Base-by-base conservation (phyloP, 441 rosid genomes). In the Gossypium davidsonii region DNA sequence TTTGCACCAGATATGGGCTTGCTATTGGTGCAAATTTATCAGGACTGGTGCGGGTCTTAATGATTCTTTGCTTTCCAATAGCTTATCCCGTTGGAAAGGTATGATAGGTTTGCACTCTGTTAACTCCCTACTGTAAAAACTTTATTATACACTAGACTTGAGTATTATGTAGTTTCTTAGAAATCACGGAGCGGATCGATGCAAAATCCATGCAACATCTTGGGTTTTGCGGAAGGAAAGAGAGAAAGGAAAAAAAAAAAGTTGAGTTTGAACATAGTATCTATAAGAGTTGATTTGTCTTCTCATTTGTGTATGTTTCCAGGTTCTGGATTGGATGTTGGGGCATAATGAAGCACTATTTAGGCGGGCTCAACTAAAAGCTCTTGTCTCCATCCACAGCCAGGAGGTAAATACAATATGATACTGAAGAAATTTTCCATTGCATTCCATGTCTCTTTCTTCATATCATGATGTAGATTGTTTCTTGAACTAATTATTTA, bases 71-170 rank as follows among this genome's bases (percentile, higher is more conserved):
- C 84, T 95, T 87, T 76, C 99, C 99, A 42, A 88, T 93, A 66
- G 86, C 99, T 28, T 95, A 82, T 80, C 99, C 99, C n/a, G 85
- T 95, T 67, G 99, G 97, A 52, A 95, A 90, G 96, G 98, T 92
- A 82, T 6, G 39, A 75, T 59, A 49, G 56, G 21, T 49, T 21
- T 70, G 60, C 28, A 31, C 51, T 70, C 39, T 46, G 23, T 71
- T 44, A 51, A 68, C 11, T 18, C 60, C 46, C 18, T 28, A 2
- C 61, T 17, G 60, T 3, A 68, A 17, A 52, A 48, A 49, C 18
- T 15, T 67, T 31, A 25, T 66, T 44, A 3, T 56, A 56, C 12
- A 21, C 60, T 9, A 20, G 23, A 20, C 14, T 20, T 25, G 12
- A 9, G 12, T 20, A 20, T 20, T 20, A 56, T 4, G 60, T 20